Conservation (phyloP, 108 stramenopile species). For the Cyclostephanos tholiformis region DNA sequence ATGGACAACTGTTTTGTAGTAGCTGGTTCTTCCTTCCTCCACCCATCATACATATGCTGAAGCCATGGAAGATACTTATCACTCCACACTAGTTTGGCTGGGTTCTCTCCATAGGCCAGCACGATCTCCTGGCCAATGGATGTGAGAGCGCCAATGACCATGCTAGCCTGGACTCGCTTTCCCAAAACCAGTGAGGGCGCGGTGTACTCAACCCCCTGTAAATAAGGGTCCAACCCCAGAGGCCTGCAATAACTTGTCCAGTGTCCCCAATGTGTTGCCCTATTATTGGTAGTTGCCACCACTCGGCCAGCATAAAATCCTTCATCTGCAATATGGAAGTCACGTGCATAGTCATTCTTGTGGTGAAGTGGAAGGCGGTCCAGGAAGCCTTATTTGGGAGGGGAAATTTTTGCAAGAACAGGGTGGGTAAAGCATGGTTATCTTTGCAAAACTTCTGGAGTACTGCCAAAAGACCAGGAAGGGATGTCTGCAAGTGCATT, state of each 20-base stretch:
- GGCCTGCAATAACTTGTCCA: constrained; percentile 4
- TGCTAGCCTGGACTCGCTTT: not conserved
- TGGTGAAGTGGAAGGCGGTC: constrained; percentile 1
- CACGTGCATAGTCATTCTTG: not conserved
- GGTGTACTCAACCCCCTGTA: too few relatives aligned
- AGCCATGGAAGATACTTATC: not conserved
- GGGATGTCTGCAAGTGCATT: constrained; percentile 15
- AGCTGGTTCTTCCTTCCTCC: not conserved
- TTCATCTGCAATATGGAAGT: constrained; percentile 14
- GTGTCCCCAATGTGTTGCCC: constrained; percentile 12
- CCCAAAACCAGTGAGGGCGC: not conserved
- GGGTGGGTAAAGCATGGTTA: not conserved
- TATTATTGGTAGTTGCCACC: too few relatives aligned
- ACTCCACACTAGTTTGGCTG: not conserved
- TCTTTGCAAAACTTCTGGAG: not conserved
- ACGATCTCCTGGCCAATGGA: constrained; percentile 18
- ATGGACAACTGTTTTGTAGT: not conserved
- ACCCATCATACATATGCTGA: not conserved
- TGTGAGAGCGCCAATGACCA: constrained; percentile 10
- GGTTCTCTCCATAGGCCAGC: too few relatives aligned
- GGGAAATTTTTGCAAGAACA: constrained; percentile 5
- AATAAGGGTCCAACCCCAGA: too few relatives aligned
- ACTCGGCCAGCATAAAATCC: constrained; percentile 5
- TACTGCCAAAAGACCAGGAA: constrained; percentile 20
- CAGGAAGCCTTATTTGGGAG: constrained; percentile 20